phyloP scores from a whole-genome alignment of 352 stramenopile species.

The Phytophthora hibernalis region DNA sequence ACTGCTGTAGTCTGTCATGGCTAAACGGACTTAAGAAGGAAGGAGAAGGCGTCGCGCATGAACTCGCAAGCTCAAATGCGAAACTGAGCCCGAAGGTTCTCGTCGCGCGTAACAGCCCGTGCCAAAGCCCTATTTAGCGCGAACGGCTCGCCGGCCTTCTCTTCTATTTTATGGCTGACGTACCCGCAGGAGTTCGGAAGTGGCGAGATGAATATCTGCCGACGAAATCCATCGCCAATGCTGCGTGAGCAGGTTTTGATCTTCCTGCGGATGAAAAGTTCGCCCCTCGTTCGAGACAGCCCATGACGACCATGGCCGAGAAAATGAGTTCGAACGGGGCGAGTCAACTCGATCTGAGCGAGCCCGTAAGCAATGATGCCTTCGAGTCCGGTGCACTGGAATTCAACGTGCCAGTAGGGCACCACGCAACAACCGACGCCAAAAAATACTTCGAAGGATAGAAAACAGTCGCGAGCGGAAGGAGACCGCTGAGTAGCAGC shows the following conservation, averaged over 20 bases:
- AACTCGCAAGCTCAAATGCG: constrained; percentile 27
- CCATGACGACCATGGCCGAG: constrained; percentile 29
- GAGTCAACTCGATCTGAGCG: constrained; percentile 19
- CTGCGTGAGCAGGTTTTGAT: background rate
- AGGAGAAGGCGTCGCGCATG: constrained; percentile 12
- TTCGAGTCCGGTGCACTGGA: background rate
- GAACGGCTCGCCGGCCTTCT: constrained; percentile 30
- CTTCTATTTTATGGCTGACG: constrained; percentile 47
- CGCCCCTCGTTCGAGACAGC: constrained; percentile 18
- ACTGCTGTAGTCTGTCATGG: constrained; percentile 34
- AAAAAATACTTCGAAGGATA: constrained; percentile 15
- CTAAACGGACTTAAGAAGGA: constrained; percentile 1
- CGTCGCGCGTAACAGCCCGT: constrained; percentile 33
- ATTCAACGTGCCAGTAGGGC: constrained; percentile 25
- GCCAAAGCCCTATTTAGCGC: constrained; percentile 30
- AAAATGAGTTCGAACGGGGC: constrained; percentile 11
- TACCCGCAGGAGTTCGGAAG: constrained; percentile 10
- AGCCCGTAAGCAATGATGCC: background rate
- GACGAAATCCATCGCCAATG: constrained; percentile 6
- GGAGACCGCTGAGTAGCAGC: background rate
- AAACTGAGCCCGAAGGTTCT: constrained; percentile 37
- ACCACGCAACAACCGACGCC: constrained; percentile 6
- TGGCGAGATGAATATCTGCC: background rate
- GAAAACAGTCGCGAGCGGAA: constrained; percentile 8
- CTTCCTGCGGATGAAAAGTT: background rate